Base-by-base conservation (phyloP, 805 yeast species). In the Clavispora fructus region DNA sequence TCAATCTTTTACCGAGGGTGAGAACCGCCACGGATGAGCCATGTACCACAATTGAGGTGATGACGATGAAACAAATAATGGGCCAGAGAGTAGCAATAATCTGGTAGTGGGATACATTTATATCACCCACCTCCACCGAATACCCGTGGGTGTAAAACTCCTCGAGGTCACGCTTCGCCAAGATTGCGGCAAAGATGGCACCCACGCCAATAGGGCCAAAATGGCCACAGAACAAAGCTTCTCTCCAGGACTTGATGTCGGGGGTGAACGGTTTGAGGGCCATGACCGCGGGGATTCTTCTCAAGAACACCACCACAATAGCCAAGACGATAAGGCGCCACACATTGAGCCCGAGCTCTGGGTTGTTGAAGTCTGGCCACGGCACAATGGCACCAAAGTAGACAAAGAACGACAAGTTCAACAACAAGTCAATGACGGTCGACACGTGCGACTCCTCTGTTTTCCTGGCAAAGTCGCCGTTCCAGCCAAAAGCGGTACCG, bases 121-220 rank as follows among this genome's bases (percentile, higher is more conserved):
- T 33, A 35, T 75, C 60, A 2, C 71, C 77, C 9, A 57, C 52
- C 10, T 58, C 59, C 0, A 92, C 92, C 0, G 86, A 80, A 35
- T 77, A 78, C 26, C 75, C 78, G 19, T 77, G 70, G 14, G 71
- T 67, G 47, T 67, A 69, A 51, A 64, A 65, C 7, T 65, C 70
- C 59, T 87, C 95, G 44, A 86, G 67, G 50, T 83, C 85, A 9
- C 81, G 78, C 50, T 92, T 78, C 0, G 95, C 88, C 51, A 89
- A 70, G 42, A 90, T 82, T 6, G 87, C 83, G 37, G 94, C 92
- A 64, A 87, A 89, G 7, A 90, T 74, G 1, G 96, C 96, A 47
- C 97, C 96, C 19, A 90, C 97, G 41, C 97, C 97, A 59, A 91
- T 87, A 1, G 97, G 97, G 14, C 97, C 97, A 64, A 91, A 90